Conservation (phyloP, 257 asterid genomes). For the Avicennia marina region DNA sequence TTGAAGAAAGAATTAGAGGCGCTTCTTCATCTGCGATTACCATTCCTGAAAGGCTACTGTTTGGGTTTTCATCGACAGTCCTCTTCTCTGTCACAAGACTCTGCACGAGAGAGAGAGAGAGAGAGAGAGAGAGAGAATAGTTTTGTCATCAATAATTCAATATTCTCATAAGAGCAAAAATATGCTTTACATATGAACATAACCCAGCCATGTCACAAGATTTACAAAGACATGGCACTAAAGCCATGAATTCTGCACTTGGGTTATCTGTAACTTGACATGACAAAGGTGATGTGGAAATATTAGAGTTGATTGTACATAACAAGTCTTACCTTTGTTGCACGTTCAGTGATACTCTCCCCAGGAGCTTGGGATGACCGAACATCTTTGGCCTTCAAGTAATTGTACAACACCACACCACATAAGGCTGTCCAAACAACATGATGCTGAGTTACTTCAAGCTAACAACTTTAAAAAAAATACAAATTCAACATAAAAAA, state of each 20-base stretch:
- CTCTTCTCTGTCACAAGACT: constrained; percentile 30
- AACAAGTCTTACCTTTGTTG: constrained; percentile 30
- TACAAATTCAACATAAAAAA: constrained; percentile 8
- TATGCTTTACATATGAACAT: no score
- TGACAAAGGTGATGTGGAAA: not conserved
- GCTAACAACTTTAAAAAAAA: constrained; percentile 8
- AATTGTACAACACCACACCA: constrained; percentile 73
- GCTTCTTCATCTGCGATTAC: constrained; percentile 40
- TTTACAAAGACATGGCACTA: no score
- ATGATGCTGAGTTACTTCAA: constrained; percentile 8
- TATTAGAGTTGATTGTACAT: not conserved
- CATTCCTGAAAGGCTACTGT: not conserved
- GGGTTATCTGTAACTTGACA: not conserved
- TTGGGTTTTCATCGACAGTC: constrained; percentile 31
- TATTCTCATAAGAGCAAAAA: not conserved
- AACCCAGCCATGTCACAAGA: no score
- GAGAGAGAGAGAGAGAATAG: not conserved
- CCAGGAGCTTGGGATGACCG: constrained; percentile 37
- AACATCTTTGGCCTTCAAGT: constrained; percentile 51
- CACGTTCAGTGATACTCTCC: constrained; percentile 32
- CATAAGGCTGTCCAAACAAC: constrained; percentile 64
- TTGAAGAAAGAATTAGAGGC: constrained; percentile 37
- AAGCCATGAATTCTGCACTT: not conserved
- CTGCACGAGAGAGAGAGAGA: constrained; percentile 10
- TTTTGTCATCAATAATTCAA: not conserved